Evolutionary conservation across 2,329 filamentous ascomycete species (phyloP).

Genomic region (Pyricularia sp.): DNA sequence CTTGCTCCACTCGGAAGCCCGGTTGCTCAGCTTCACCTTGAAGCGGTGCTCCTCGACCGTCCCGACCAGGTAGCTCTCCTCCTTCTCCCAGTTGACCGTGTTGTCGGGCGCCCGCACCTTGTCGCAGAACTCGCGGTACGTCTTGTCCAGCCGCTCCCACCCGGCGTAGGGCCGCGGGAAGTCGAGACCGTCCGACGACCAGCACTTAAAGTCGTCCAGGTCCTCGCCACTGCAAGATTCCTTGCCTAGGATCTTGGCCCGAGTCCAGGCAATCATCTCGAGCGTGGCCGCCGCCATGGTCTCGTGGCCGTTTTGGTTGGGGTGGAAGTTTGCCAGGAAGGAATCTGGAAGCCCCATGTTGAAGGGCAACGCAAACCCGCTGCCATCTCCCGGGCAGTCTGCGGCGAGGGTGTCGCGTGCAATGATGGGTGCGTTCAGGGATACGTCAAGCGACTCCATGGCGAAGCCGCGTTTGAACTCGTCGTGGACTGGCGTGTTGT

Average conservation of each 20-base stretch:
- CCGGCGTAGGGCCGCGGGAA: constrained; percentile 18
- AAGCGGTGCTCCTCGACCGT: constrained; percentile 18
- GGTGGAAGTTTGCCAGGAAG: constrained; percentile 22
- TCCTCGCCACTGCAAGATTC: constrained; percentile 8
- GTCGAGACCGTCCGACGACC: constrained; percentile 13
- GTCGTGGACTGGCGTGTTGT: not conserved
- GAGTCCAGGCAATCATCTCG: constrained; percentile 12
- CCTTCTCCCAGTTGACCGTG: constrained; percentile 12
- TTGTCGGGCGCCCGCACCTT: constrained; percentile 10
- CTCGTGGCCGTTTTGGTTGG: constrained; percentile 18
- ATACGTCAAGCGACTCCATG: constrained; percentile 8
- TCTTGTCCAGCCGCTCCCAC: constrained; percentile 14
- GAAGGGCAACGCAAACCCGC: constrained; percentile 7
- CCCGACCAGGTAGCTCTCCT: constrained; percentile 12
- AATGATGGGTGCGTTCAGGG: constrained; percentile 13
- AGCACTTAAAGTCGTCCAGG: constrained; percentile 17
- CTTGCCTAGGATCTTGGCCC: constrained; percentile 13
- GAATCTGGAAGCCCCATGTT: constrained; percentile 20
- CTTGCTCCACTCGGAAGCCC: constrained; percentile 9
- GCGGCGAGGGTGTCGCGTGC: constrained; percentile 14
- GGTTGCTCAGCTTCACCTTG: constrained; percentile 9
- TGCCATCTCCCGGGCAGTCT: constrained; percentile 18
- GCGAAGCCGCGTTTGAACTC: constrained; percentile 5
- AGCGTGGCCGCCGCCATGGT: constrained; percentile 20
- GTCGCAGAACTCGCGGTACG: constrained; percentile 20